Evolutionary conservation across 345 rosid genomes (phyloP).

Genomic region (Arabidopsis arenosa): DNA sequence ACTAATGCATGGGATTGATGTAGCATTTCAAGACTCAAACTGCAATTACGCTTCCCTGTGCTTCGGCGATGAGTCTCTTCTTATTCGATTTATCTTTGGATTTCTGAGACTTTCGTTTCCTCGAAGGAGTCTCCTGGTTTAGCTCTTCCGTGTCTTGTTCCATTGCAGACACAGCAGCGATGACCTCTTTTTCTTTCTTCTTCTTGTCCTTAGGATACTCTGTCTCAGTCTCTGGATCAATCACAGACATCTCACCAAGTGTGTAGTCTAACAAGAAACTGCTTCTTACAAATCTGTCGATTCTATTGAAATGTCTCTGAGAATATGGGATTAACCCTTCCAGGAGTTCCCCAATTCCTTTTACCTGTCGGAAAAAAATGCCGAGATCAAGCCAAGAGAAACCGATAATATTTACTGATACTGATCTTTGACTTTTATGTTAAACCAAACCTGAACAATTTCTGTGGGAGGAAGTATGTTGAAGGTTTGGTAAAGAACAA

Average conservation of each 20-base stretch:
- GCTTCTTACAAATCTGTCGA: constrained; percentile 89
- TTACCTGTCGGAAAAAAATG: constrained; percentile 52
- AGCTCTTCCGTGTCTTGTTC: constrained; percentile 39
- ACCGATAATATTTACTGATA: not conserved
- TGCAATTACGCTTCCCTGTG: constrained; percentile 47
- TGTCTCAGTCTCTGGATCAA: constrained; percentile 59
- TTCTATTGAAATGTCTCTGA: constrained; percentile 85
- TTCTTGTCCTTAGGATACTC: constrained; percentile 25
- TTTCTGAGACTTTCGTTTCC: constrained; percentile 71
- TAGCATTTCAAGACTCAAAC: constrained; percentile 40
- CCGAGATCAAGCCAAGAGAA: constrained; percentile 29
- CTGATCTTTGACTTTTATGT: not conserved
- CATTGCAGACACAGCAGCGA: constrained; percentile 30
- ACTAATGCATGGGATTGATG: constrained; percentile 1
- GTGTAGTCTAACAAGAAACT: constrained; percentile 88
- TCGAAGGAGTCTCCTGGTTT: constrained; percentile 46
- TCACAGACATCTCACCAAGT: constrained; percentile 78
- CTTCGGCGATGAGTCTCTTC: constrained; percentile 57
- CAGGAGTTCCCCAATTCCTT: constrained; percentile 79
- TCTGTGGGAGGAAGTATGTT: constrained; percentile 75
- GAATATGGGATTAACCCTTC: constrained; percentile 93
- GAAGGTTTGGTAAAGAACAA: constrained; percentile 72
- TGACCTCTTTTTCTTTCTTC: constrained; percentile 23
- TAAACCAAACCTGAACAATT: constrained; percentile 69
- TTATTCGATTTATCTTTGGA: constrained; percentile 56